Conservation (phyloP, 225 moss, liverwort and hornwort species). For the Pseudoscleropodium purum region DNA sequence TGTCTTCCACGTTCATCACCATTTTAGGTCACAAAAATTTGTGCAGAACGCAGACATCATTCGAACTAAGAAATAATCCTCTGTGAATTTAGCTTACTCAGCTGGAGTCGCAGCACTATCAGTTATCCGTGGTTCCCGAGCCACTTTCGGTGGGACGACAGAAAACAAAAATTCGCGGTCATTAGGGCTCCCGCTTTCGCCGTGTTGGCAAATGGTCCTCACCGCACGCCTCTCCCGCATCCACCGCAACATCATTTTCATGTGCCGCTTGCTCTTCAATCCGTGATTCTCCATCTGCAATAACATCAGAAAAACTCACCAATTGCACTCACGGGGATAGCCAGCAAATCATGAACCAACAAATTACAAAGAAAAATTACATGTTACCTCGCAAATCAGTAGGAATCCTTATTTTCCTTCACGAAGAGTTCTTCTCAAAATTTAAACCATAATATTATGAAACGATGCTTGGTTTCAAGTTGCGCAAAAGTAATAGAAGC, state of each 20-base stretch:
- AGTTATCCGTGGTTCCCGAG: not conserved
- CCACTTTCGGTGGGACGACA: conserved; percentile 12
- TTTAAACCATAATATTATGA: too few species aligned
- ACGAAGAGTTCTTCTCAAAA: not conserved
- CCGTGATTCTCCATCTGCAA: conserved; percentile 32
- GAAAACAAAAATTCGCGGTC: conserved; percentile 34
- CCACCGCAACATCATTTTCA: conserved; percentile 66
- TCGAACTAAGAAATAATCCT: not conserved
- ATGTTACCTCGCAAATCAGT: not conserved
- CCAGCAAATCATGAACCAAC: not conserved
- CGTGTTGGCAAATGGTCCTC: conserved; percentile 24
- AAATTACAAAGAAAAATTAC: not conserved
- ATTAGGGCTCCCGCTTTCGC: conserved; percentile 13
- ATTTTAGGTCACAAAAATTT: not conserved
- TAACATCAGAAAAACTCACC: not conserved
- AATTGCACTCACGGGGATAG: not conserved
- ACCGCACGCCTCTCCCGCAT: conserved; percentile 42
- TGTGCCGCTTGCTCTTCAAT: conserved; percentile 47
- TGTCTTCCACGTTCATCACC: not conserved
- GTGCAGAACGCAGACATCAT: not conserved
- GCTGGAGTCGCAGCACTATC: not conserved
- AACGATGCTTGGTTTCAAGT: not conserved
- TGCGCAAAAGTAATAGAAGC: not conserved
- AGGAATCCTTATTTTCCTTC: not conserved
- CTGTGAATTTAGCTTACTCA: not conserved